Conservation (phyloP, 2,329 filamentous ascomycete species). For the Colletotrichum limetticola region DNA sequence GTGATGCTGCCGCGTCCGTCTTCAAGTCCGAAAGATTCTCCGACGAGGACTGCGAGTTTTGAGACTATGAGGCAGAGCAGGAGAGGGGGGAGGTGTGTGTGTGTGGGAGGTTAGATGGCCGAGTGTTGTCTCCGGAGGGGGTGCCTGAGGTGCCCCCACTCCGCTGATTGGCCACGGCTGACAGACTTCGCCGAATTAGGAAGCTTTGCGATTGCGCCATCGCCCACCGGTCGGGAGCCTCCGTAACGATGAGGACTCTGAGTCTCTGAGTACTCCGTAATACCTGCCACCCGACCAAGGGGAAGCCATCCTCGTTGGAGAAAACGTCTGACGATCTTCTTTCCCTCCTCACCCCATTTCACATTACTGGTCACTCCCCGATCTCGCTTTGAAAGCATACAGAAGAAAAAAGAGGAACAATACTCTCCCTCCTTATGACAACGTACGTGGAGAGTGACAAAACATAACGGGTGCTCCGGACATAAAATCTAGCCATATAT, state of each 20-base stretch:
- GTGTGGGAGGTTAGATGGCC: neutral
- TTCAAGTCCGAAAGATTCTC: slow-evolving; percentile 30
- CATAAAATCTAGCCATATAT: slow-evolving; percentile 19
- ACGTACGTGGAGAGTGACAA: neutral
- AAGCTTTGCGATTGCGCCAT: slow-evolving; percentile 36
- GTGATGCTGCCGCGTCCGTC: neutral
- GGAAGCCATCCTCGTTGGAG: slow-evolving; percentile 2
- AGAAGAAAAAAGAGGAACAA: neutral
- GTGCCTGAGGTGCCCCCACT: neutral
- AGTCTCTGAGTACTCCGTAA: no score
- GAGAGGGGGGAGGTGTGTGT: no score
- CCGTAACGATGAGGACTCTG: slow-evolving; percentile 6
- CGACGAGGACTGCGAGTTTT: neutral
- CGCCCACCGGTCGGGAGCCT: slow-evolving; percentile 28
- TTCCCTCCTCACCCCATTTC: slow-evolving; percentile 21
- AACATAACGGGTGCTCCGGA: slow-evolving; percentile 19
- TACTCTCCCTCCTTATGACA: slow-evolving; percentile 6
- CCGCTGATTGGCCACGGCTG: slow-evolving; percentile 24
- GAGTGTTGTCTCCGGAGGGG: slow-evolving; percentile 9
- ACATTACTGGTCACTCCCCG: neutral
- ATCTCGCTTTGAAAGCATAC: slow-evolving; percentile 17
- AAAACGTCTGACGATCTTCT: slow-evolving; percentile 30
- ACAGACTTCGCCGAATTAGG: slow-evolving; percentile 34
- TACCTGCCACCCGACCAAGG: neutral
- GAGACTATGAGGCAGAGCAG: no score